These are phyloP conservation scores for Cornus kousa DNA, from an alignment of 148 eudicot species.

Conservation along the genomic window DNA sequence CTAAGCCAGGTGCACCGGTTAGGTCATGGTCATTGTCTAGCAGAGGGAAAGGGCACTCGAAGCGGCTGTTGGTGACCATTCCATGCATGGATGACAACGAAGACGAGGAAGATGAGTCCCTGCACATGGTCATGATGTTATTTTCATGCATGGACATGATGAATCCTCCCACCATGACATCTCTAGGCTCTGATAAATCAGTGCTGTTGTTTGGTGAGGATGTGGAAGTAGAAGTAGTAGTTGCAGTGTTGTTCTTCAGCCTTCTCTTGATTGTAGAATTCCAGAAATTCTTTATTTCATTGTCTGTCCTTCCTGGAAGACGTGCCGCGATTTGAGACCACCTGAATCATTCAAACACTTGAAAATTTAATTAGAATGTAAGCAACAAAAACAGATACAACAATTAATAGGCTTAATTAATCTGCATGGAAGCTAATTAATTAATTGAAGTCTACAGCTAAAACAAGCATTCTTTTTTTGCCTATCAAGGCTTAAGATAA, in stretches of 20 bases:
- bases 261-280: slow-evolving; percentile 67
- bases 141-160: slow-evolving; percentile 26
- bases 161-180: slow-evolving; percentile 14
- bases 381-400: not conserved
- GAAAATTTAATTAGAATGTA: not conserved
- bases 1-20: not conserved
- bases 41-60: slow-evolving; percentile 30
- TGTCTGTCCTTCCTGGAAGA: slow-evolving; percentile 80
- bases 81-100: slow-evolving; percentile 26
- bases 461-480: too few relatives aligned
- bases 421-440: not conserved
- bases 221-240: slow-evolving; percentile 4
- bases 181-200: slow-evolving; percentile 25
- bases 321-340: slow-evolving; percentile 86
- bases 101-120: slow-evolving; percentile 36
- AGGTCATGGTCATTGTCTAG: slow-evolving; percentile 16
- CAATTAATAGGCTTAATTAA: not conserved
- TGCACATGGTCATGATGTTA: slow-evolving; percentile 26
- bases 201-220: slow-evolving; percentile 28
- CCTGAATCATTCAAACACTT: slow-evolving; percentile 21
- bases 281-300: slow-evolving; percentile 77
- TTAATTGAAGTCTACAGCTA: too few relatives aligned
- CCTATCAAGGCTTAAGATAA: too few relatives aligned
- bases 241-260: slow-evolving; percentile 32
- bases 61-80: slow-evolving; percentile 3